phyloP scores from a whole-genome alignment of 768 basidiomycete genomes.

The Agrocybe pediades region DNA sequence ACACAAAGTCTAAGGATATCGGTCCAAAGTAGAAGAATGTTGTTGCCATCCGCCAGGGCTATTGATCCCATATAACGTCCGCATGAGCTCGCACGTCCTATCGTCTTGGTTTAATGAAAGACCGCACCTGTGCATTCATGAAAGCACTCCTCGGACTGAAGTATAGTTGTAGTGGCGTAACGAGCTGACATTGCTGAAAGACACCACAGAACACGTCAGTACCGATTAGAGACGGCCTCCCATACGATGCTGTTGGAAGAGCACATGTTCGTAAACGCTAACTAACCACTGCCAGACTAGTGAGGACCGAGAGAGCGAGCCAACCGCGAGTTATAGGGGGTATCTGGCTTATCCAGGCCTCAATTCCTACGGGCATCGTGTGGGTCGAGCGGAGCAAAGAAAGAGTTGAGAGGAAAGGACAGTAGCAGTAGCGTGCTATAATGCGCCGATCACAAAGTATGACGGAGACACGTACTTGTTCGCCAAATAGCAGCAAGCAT shows the following conservation, averaged over 20 bases:
- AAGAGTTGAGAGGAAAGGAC: not conserved
- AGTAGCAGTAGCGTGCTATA: not conserved
- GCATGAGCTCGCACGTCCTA: not conserved
- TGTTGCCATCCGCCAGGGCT: slow-evolving; percentile 89
- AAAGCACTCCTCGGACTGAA: slow-evolving; percentile 89
- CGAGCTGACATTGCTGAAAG: slow-evolving; percentile 84
- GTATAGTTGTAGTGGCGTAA: slow-evolving; percentile 90
- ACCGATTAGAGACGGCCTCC: not conserved
- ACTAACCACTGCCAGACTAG: slow-evolving; percentile 87
- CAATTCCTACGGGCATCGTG: slow-evolving; percentile 79
- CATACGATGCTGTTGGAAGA: no score
- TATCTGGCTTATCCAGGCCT: slow-evolving; percentile 90
- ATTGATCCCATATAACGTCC: slow-evolving; percentile 10
- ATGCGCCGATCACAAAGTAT: not conserved
- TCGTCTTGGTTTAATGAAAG: not conserved
- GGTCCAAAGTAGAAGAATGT: slow-evolving; percentile 97
- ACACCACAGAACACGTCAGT: not conserved
- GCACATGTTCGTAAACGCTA: not conserved
- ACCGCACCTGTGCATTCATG: slow-evolving; percentile 72
- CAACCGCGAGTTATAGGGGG: slow-evolving; percentile 90
- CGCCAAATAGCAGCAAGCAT: not conserved
- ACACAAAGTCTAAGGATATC: slow-evolving; percentile 91
- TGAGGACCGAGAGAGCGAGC: slow-evolving; percentile 77
- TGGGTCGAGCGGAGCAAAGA: slow-evolving; percentile 2
- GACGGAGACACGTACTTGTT: not conserved